Conservation (phyloP, 192 early-diverging fungal species). For the Coemansia guatemalensis region DNA sequence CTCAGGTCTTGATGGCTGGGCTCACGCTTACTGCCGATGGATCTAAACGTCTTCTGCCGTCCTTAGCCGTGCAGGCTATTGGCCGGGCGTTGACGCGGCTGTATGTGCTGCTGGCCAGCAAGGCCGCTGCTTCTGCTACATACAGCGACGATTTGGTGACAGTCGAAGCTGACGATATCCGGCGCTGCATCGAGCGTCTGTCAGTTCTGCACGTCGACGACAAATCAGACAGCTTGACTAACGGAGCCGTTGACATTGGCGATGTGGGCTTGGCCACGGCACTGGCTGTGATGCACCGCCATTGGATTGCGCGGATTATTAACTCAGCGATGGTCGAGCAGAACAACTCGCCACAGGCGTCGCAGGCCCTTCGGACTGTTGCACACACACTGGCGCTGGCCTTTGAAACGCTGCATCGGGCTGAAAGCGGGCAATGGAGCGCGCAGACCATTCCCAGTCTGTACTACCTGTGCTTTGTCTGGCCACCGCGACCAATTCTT, state of each 20-base stretch:
- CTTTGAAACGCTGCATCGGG: conserved; percentile 4
- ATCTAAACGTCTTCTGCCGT: neutral
- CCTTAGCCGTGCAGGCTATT: conserved; percentile 17
- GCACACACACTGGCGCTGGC: conserved; percentile 19
- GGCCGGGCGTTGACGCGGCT: conserved; percentile 14
- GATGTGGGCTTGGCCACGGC: conserved; percentile 20
- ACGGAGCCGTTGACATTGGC: conserved; percentile 2
- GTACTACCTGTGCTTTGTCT: conserved; percentile 46
- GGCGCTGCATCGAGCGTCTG: conserved; percentile 39
- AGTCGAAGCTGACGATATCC: conserved; percentile 32
- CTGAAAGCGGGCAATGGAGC: conserved; percentile 13
- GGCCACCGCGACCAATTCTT: conserved; percentile 35
- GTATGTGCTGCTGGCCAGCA: conserved; percentile 7
- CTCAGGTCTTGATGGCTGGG: conserved; percentile 28
- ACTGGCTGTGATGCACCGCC: conserved; percentile 36
- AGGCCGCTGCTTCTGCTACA: neutral
- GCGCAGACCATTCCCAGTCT: conserved; percentile 17
- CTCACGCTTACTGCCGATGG: conserved; percentile 7
- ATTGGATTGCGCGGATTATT: conserved; percentile 26
- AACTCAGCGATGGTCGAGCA: conserved; percentile 31
- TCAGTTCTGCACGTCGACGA: conserved; percentile 9
- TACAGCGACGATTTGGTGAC: conserved; percentile 20
- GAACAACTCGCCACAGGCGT: conserved; percentile 23
- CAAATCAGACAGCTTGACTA: neutral
- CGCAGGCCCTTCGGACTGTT: conserved; percentile 23